A percentile compares a stretch with the other conserved stretches of the same genome.
These are phyloP conservation scores for Spathaspora arborariae DNA, from an alignment of 805 yeast species.

Conservation along the genomic window DNA sequence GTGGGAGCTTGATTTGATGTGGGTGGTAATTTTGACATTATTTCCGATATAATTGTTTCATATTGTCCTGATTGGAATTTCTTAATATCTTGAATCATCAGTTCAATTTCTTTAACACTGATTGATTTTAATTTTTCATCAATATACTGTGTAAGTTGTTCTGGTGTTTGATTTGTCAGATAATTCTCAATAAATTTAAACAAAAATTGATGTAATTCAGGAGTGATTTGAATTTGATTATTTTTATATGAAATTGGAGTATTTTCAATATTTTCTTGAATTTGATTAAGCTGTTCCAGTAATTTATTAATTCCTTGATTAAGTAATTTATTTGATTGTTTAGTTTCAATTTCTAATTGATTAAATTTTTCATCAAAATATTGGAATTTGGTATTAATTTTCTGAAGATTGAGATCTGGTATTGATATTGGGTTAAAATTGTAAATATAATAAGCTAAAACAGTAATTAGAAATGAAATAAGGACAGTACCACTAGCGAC, in stretches of 20 bases:
- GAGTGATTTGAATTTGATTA: conserved; percentile 32
- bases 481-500: neutral
- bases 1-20: neutral
- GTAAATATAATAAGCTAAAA: neutral
- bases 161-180: neutral
- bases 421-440: neutral
- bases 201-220: conserved; percentile 36
- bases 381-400: neutral
- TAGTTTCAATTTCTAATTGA: neutral
- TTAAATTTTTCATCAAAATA: neutral
- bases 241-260: conserved; percentile 20
- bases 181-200: conserved; percentile 29
- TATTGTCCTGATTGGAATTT: neutral
- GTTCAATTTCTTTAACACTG: neutral
- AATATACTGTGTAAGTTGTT: neutral
- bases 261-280: neutral
- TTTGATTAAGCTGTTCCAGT: neutral
- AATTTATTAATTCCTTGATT: neutral
- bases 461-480: neutral
- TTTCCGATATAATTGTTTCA: neutral
- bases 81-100: neutral
- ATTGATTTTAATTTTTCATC: conserved; percentile 4
- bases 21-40: neutral
- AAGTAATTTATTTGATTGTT: neutral
- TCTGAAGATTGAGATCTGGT: neutral